A percentile compares a stretch with the other conserved stretches of the same genome.
These are phyloP conservation scores for Picochlorum sp. DNA, from an alignment of 139 green algal genomes.

Conservation along the genomic window DNA sequence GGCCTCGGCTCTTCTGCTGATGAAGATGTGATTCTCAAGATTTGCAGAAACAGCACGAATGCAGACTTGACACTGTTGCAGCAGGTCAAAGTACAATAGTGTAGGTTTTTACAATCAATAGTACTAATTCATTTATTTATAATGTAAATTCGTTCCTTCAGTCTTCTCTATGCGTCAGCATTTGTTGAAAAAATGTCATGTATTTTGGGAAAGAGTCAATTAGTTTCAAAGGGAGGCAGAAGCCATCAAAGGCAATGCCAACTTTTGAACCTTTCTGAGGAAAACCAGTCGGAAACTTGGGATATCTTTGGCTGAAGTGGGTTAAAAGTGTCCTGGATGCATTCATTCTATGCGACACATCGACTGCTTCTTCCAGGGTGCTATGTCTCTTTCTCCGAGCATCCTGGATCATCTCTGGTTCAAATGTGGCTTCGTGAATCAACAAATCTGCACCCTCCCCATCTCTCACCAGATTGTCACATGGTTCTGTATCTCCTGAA, in stretches of 20 bases:
- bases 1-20: too few relatives aligned
- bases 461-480: constrained; percentile 20
- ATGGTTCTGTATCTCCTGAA: constrained; percentile 57
- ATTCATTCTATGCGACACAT: constrained; percentile 40
- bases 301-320: constrained; percentile 62
- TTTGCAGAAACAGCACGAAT: too few relatives aligned
- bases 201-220: constrained; percentile 24
- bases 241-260: constrained; percentile 53
- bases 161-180: too few relatives aligned
- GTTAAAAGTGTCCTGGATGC: constrained; percentile 52
- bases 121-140: too few relatives aligned
- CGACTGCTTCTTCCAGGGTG: constrained; percentile 62
- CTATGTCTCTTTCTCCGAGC: constrained; percentile 62
- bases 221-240: constrained; percentile 36
- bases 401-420: constrained; percentile 30
- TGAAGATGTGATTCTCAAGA: too few relatives aligned
- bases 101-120: too few relatives aligned
- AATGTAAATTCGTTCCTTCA: too few relatives aligned
- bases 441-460: constrained; percentile 34
- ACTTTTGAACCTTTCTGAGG: background rate
- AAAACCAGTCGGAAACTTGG: constrained; percentile 36
- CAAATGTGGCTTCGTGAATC: constrained; percentile 64
- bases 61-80: too few relatives aligned
- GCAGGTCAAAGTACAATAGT: too few relatives aligned
- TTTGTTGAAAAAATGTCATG: background rate